Conservation (phyloP, 202 grass and related monocot genomes). For the Thinopyrum obtusiflorum region DNA sequence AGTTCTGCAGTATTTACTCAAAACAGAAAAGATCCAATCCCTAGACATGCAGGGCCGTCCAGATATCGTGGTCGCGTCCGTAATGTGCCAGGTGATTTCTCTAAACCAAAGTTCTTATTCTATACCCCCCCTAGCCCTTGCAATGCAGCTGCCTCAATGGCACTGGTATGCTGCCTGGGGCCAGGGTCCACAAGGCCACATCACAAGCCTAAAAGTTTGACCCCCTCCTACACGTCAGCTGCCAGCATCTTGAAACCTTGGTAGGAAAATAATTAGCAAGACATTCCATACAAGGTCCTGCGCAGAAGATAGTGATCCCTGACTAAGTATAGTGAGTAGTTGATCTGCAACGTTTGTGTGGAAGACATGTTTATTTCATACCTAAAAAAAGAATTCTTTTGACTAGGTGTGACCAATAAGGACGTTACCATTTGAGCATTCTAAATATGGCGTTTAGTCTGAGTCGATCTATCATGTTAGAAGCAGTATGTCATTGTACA, state of each 20-base stretch:
- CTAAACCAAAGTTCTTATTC: neutral
- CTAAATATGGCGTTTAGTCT: neutral
- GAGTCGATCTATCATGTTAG: neutral
- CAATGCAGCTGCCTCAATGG: neutral
- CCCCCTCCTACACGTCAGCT: neutral
- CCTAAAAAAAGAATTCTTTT: neutral
- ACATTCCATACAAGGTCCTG: conserved; percentile 2
- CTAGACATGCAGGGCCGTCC: neutral
- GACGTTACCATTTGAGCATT: neutral
- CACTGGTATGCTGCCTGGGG: neutral
- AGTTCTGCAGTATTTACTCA: neutral
- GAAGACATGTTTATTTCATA: neutral
- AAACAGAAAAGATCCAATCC: neutral
- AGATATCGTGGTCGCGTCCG: neutral
- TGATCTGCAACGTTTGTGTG: neutral
- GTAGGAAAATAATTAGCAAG: neutral
- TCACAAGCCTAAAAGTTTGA: neutral
- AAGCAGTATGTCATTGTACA: neutral
- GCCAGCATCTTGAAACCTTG: neutral
- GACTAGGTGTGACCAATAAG: neutral
- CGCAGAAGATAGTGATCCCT: neutral
- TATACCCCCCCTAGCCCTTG: neutral
- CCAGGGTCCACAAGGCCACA: neutral
- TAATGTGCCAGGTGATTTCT: neutral
- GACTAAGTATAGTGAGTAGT: neutral